Conservation (phyloP, 2,329 filamentous ascomycete genomes). For the Trichoderma breve region DNA sequence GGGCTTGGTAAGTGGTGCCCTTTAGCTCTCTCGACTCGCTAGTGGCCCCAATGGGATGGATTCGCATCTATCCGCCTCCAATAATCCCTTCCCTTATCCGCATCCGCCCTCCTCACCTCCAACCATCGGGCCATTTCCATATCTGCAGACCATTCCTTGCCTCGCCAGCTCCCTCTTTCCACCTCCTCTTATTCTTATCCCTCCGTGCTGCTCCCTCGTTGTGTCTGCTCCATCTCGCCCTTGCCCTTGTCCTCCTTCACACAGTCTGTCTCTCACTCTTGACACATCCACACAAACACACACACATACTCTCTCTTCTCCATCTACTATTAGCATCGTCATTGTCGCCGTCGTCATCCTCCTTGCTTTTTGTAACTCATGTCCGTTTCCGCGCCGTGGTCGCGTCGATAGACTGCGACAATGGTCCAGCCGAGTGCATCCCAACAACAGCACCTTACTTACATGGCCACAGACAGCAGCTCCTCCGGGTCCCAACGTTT, state of each 20-base stretch:
- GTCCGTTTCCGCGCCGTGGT: constrained; percentile 26
- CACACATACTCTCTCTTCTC: not conserved
- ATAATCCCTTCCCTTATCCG: not conserved
- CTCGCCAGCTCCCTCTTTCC: not conserved
- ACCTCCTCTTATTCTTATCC: not conserved
- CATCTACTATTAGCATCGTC: not conserved
- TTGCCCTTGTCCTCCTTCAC: not conserved
- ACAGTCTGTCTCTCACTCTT: not conserved
- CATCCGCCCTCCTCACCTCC: constrained; percentile 17
- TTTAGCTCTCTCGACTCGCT: constrained; percentile 9
- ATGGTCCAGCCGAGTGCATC: constrained; percentile 30
- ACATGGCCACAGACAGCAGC: constrained; percentile 21
- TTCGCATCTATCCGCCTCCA: constrained; percentile 11
- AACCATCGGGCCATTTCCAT: constrained; percentile 9
- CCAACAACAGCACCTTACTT: constrained; percentile 22
- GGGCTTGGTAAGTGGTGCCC: constrained; percentile 17
- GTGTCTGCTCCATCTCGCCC: not conserved
- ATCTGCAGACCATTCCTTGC: not conserved
- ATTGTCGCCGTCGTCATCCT: not conserved
- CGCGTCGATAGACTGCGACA: constrained; percentile 33
- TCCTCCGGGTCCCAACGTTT: constrained; percentile 14
- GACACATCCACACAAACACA: not conserved
- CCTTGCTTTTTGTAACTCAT: constrained; percentile 24
- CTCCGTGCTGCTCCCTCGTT: not conserved
- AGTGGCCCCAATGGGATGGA: constrained; percentile 15